Conservation (phyloP, 129 eudicot species). For the Arctium minus region DNA sequence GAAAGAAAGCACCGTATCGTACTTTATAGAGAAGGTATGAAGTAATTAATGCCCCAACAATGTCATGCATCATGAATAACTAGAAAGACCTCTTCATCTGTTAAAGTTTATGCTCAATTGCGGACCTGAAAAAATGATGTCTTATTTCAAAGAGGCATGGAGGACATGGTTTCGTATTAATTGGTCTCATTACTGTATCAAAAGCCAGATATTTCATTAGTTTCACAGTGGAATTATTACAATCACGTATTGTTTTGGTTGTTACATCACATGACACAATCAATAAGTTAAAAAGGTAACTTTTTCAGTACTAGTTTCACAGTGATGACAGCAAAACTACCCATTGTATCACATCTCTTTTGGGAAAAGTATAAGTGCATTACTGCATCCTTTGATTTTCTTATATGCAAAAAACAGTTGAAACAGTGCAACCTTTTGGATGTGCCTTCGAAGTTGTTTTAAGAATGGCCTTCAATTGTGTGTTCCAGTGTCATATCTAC, state of each 20-base stretch:
- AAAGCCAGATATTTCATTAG: background rate
- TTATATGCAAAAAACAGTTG: background rate
- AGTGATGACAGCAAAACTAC: background rate
- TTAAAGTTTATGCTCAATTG: background rate
- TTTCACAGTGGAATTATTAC: background rate
- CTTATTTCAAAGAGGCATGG: background rate
- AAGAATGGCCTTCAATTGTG: no score
- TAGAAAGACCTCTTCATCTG: no score
- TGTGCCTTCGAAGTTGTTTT: no score
- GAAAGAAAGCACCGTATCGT: background rate
- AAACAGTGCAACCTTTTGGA: background rate
- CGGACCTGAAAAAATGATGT: background rate
- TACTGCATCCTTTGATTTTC: background rate
- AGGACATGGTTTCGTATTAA: background rate
- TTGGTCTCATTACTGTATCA: background rate
- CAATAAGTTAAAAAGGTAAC: no score
- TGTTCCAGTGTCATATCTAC: no score
- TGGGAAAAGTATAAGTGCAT: background rate
- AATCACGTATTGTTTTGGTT: no score
- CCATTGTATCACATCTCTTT: background rate
- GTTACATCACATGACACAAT: no score
- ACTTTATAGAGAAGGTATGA: no score
- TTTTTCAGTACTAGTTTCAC: background rate
- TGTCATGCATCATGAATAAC: no score
- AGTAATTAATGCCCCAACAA: no score